Evolutionary conservation across 352 stramenopile genomes (phyloP).

Genomic region (Globisporangium apiculatum): DNA sequence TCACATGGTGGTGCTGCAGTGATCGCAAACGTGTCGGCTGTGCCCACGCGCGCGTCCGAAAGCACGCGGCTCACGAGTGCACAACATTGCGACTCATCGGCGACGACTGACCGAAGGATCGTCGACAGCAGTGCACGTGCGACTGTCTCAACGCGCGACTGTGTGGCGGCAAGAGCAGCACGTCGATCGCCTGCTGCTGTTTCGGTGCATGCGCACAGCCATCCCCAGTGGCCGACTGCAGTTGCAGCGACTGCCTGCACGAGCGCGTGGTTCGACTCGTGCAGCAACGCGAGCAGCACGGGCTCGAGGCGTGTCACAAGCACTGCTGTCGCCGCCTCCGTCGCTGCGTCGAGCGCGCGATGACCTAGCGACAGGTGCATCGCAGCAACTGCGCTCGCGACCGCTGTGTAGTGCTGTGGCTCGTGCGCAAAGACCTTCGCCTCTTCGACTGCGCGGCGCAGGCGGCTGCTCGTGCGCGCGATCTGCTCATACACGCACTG

Average conservation of each 20-base stretch:
- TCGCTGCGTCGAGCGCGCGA: slow-evolving; percentile 18
- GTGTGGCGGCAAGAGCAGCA: background rate
- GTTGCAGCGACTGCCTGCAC: background rate
- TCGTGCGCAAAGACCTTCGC: slow-evolving; percentile 26
- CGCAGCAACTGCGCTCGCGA: slow-evolving; percentile 18
- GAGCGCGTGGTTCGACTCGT: slow-evolving; percentile 2
- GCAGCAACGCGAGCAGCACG: slow-evolving; percentile 19
- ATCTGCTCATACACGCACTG: slow-evolving; percentile 18
- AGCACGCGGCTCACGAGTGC: slow-evolving; percentile 1
- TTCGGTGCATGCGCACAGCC: background rate
- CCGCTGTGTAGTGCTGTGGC: slow-evolving; percentile 8
- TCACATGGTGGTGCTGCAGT: background rate
- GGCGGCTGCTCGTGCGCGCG: slow-evolving; percentile 14
- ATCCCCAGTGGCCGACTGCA: slow-evolving; percentile 2
- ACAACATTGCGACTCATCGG: background rate
- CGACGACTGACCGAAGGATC: background rate
- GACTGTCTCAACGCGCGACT: slow-evolving; percentile 4
- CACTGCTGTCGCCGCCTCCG: slow-evolving; percentile 12
- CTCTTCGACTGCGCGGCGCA: slow-evolving; percentile 29
- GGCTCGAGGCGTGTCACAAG: slow-evolving; percentile 19
- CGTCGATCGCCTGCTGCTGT: background rate
- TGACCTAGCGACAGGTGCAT: slow-evolving; percentile 29
- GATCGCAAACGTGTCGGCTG: background rate
- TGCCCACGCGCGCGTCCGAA: background rate
- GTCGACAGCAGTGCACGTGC: background rate